Percentiles rank a stretch among this genome's conserved stretches.
Conservation (phyloP, 2,329 filamentous ascomycete genomes). For the Boeremia lycopersici region DNA sequence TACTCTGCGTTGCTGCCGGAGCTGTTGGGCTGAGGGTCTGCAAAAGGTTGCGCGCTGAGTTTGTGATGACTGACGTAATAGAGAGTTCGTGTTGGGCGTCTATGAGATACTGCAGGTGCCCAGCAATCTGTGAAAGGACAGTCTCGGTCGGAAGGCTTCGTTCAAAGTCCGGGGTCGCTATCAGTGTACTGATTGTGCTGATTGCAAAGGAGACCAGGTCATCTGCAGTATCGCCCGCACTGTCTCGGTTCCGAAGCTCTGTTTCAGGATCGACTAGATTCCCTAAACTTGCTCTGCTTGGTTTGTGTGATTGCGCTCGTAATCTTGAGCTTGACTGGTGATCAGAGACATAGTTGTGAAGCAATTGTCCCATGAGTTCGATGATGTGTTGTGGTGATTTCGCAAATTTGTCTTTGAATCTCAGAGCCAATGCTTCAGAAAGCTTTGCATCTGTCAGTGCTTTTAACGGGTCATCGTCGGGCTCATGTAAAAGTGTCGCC, state of each 20-base stretch:
- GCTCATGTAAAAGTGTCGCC: constrained; percentile 35
- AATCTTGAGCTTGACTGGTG: constrained; percentile 52
- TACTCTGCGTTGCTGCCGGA: constrained; percentile 41
- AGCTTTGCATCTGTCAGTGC: constrained; percentile 65
- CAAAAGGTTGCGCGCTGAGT: constrained; percentile 48
- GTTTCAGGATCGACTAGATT: constrained; percentile 25
- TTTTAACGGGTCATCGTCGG: constrained; percentile 51
- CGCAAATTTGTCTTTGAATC: constrained; percentile 67
- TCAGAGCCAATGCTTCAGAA: constrained; percentile 69
- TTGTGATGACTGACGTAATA: constrained; percentile 26
- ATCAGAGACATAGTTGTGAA: constrained; percentile 54
- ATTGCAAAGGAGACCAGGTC: constrained; percentile 50
- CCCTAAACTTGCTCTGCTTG: constrained; percentile 34
- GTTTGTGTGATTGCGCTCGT: constrained; percentile 18
- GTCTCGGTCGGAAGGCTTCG: constrained; percentile 31
- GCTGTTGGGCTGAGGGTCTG: constrained; percentile 61
- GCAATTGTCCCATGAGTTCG: constrained; percentile 66
- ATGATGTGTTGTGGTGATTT: constrained; percentile 69
- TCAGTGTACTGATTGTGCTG: constrained; percentile 48
- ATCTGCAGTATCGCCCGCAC: constrained; percentile 27
- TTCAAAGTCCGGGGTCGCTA: constrained; percentile 44
- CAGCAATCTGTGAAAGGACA: constrained; percentile 16
- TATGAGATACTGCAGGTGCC: constrained; percentile 33
- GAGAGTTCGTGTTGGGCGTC: constrained; percentile 12
- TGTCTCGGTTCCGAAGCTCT: not conserved